Evolutionary conservation across 495 filamentous ascomycete genomes (phyloP).

Genomic region (Neurospora intermedia): DNA sequence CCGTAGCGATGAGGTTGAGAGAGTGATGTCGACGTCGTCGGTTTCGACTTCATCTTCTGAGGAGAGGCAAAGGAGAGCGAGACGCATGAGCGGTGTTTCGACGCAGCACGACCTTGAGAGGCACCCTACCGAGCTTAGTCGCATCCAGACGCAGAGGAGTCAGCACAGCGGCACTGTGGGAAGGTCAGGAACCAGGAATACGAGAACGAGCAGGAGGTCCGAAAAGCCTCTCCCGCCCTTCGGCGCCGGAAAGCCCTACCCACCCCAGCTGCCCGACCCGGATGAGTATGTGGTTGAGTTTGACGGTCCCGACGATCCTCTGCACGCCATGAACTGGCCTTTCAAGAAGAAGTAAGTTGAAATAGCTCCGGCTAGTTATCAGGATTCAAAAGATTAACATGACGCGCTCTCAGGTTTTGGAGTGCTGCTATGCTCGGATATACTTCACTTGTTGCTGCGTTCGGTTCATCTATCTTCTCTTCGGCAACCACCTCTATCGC

Average conservation of each 20-base stretch:
- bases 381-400: constrained; percentile 11
- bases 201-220: constrained; percentile 37
- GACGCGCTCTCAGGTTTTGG: constrained; percentile 34
- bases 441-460: constrained; percentile 65
- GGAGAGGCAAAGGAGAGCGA: constrained; percentile 8
- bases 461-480: constrained; percentile 61
- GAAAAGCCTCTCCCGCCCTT: constrained; percentile 48
- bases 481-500: constrained; percentile 46
- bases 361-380: not conserved
- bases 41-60: constrained; percentile 35
- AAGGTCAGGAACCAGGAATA: constrained; percentile 19
- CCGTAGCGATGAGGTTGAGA: constrained; percentile 37
- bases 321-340: constrained; percentile 79
- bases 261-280: constrained; percentile 55
- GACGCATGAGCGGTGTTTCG: constrained; percentile 45
- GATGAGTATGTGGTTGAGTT: constrained; percentile 89
- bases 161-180: constrained; percentile 74
- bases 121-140: constrained; percentile 61
- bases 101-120: constrained; percentile 60
- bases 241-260: constrained; percentile 70
- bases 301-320: constrained; percentile 63
- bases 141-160: constrained; percentile 62
- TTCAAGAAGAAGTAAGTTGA: constrained; percentile 56
- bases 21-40: constrained; percentile 36
- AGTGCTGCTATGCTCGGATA: constrained; percentile 67